These are phyloP conservation scores for Coniophora puteana DNA, from an alignment of 1,284 basidiomycete genomes.

Conservation along the genomic window DNA sequence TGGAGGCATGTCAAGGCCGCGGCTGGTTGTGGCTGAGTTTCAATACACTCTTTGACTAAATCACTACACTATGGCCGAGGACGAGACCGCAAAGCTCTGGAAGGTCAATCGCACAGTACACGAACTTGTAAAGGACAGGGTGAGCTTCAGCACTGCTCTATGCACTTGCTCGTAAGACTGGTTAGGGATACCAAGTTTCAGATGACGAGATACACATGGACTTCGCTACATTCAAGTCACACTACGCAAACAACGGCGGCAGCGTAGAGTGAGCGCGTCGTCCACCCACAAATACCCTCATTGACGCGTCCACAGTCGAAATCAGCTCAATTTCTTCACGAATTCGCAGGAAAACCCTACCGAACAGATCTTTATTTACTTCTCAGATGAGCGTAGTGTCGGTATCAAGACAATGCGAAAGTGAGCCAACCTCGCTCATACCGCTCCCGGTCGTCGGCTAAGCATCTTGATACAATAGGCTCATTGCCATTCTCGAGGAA, in stretches of 20 bases:
- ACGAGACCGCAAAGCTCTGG: constrained; percentile 86
- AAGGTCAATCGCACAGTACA: constrained; percentile 96
- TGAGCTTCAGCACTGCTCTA: constrained; percentile 38
- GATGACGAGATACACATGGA: constrained; percentile 91
- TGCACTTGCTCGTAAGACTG: constrained; percentile 17
- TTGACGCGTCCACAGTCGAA: constrained; percentile 54
- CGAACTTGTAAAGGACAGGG: constrained; percentile 93
- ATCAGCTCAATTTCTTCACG: constrained; percentile 85
- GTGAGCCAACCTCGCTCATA: constrained; percentile 45
- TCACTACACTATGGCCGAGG: constrained; percentile 51
- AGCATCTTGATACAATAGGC: constrained; percentile 40
- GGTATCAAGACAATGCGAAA: constrained; percentile 96
- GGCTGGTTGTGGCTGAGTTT: constrained; percentile 25
- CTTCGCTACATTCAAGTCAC: constrained; percentile 66
- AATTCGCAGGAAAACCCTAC: constrained; percentile 62
- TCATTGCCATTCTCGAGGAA: constrained; percentile 85
- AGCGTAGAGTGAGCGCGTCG: constrained; percentile 56
- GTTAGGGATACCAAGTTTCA: constrained; percentile 83
- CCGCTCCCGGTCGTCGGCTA: constrained; percentile 4
- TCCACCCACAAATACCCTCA: constrained; percentile 3
- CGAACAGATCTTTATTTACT: constrained; percentile 93
- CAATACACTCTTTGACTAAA: constrained; percentile 23
- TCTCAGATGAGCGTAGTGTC: constrained; percentile 89
- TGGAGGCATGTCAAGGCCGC: constrained; percentile 17
- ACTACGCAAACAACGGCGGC: constrained; percentile 62